Conservation (phyloP, 257 asterid species). For the Osmanthus fragrans region DNA sequence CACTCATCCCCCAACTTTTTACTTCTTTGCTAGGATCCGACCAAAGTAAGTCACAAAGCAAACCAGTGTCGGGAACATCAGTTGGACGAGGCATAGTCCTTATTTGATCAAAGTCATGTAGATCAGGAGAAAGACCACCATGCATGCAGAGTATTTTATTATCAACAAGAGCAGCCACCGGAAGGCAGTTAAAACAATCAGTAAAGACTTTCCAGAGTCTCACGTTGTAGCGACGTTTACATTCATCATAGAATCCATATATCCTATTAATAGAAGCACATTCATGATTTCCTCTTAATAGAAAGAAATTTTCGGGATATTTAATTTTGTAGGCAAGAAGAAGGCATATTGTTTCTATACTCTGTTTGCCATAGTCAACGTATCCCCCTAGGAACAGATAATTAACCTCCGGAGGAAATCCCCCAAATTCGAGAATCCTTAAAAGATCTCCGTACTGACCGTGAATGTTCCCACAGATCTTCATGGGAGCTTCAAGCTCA, state of each 20-base stretch:
- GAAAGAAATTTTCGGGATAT: too few relatives aligned
- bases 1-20: background rate
- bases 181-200: too few relatives aligned
- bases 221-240: too few relatives aligned
- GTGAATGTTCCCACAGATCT: conserved; percentile 66
- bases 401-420: background rate
- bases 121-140: background rate
- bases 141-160: too few relatives aligned
- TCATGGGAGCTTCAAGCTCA: conserved; percentile 93
- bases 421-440: background rate
- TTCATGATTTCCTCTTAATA: too few relatives aligned
- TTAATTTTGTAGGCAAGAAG: too few relatives aligned
- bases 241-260: too few relatives aligned
- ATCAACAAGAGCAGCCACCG: too few relatives aligned
- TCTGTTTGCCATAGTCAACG: too few relatives aligned
- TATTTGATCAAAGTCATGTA: background rate
- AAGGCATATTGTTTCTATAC: too few relatives aligned
- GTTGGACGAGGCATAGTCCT: background rate
- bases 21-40: background rate
- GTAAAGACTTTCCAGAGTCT: too few relatives aligned
- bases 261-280: too few relatives aligned
- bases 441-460: background rate
- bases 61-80: background rate
- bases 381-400: background rate
- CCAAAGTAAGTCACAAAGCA: background rate